Evolutionary conservation across 164 flowering plant genomes (phyloP).

Genomic region (Echeveria elegans): DNA sequence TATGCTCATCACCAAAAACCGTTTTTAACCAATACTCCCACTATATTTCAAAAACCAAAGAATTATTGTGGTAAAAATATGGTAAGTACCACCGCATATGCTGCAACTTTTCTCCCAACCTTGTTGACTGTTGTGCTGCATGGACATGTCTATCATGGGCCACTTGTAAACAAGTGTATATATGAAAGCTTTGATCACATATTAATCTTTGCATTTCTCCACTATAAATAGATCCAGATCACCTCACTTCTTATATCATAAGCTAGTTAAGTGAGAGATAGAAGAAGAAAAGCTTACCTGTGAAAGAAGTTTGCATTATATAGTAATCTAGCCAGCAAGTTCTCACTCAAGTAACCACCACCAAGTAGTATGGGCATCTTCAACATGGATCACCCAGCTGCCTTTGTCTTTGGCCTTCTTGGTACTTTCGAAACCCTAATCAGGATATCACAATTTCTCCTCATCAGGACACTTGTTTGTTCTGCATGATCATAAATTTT

Average conservation of each 20-base stretch:
- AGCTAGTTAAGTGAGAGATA: background rate
- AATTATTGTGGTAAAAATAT: background rate
- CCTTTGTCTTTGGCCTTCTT: conserved; percentile 11
- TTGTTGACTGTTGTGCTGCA: background rate
- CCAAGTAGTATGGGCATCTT: background rate
- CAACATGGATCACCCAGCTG: conserved; percentile 7
- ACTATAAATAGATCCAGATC: background rate
- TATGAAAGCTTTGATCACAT: background rate
- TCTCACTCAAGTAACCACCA: background rate
- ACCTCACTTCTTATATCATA: background rate
- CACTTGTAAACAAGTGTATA: background rate
- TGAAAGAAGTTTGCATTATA: background rate
- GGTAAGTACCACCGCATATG: background rate
- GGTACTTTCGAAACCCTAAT: conserved; percentile 5
- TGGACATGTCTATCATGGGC: background rate
- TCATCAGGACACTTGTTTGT: too few relatives aligned
- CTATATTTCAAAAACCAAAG: background rate
- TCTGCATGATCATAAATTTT: too few relatives aligned
- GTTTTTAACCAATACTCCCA: background rate
- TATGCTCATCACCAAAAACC: background rate
- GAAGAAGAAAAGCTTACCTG: background rate
- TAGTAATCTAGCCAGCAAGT: background rate
- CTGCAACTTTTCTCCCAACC: background rate
- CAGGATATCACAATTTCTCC: background rate
- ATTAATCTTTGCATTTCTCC: background rate